phyloP scores from a whole-genome alignment of 169 alveolate species.

The Cryptosporidium baileyi region DNA sequence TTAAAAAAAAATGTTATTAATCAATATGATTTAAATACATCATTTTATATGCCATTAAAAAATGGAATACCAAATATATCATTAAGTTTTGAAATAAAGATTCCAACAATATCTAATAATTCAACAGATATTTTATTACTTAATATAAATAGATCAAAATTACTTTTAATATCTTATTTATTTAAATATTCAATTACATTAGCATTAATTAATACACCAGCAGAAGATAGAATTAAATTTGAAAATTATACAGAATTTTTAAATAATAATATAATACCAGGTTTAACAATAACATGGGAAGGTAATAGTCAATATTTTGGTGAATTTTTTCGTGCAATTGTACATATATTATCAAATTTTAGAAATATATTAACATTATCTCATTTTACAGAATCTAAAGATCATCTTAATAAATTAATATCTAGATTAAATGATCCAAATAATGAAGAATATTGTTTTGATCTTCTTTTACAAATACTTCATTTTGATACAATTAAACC shows the following conservation, averaged over 20 bases:
- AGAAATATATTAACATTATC: background rate
- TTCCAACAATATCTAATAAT: conserved; percentile 1
- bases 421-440: background rate
- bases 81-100: conserved; percentile 1
- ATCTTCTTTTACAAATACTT: background rate
- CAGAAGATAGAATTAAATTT: background rate
- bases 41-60: conserved; percentile 35
- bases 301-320: conserved; percentile 31
- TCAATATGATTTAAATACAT: background rate
- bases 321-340: background rate
- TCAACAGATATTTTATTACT: conserved; percentile 31
- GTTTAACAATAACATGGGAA: conserved; percentile 24
- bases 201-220: background rate
- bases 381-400: background rate
- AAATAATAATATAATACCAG: conserved; percentile 11
- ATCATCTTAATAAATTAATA: background rate
- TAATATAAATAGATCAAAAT: conserved; percentile 7
- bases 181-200: background rate
- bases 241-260: conserved; percentile 36
- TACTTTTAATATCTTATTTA: conserved; percentile 11
- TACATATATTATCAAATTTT: background rate
- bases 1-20: background rate
- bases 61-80: conserved; percentile 31
- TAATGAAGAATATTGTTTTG: conserved; percentile 10
- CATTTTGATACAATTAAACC: conserved; percentile 9